Base-by-base conservation (phyloP, 352 stramenopile genomes). In the Pelagophyceae sp. region DNA sequence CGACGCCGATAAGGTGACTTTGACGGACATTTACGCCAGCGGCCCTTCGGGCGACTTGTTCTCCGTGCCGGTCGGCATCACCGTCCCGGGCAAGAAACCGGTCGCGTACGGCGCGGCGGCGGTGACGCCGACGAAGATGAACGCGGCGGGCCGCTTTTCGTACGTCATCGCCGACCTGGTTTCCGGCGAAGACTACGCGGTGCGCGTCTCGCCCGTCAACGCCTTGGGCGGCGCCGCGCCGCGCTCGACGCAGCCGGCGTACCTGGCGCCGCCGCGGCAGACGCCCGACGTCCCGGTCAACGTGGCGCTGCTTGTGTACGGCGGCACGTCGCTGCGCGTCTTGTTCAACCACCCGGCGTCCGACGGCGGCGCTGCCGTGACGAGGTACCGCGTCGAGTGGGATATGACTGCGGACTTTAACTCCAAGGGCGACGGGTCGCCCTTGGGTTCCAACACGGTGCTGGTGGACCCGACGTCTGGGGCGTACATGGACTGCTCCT, bases 331-430 rank as follows among this genome's bases (percentile, higher is more conserved):
- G 32, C 76, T 95, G 23, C 86, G 85, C 45, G 84, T 97, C 17
- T 79, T 93, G 0, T 97, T 89, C 88, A 88, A 83, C 38, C 85
- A 94, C 27, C 94, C 94, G 0, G 38, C 82, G 0, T 95, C 91
- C 76, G 88, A 97, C 78, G 94, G 94, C 25, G 94, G 94, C 0
- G 90, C 95, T 38, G 79, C 86, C 0, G 90, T 98, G 61, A 94
- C 91, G 11, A 94, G 96, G 78, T 98, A 98, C 71, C 88, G 89
- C 78, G 84, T 98, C 5, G 94, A 98, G 82, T 98, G 95, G 95
- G 95, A 98, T 77, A 79, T 82, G 1, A 83, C 79, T 0, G 78
- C 87, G 0, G 86, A 80, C 33, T 97, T 96, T 74, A 83, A 89
- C 72, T 92, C 87, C 0, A 76, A 75, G 23, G 3, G 17, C 61